Evolutionary conservation across 257 asterid genomes (phyloP).

Genomic region (Euphrasia confusa): DNA sequence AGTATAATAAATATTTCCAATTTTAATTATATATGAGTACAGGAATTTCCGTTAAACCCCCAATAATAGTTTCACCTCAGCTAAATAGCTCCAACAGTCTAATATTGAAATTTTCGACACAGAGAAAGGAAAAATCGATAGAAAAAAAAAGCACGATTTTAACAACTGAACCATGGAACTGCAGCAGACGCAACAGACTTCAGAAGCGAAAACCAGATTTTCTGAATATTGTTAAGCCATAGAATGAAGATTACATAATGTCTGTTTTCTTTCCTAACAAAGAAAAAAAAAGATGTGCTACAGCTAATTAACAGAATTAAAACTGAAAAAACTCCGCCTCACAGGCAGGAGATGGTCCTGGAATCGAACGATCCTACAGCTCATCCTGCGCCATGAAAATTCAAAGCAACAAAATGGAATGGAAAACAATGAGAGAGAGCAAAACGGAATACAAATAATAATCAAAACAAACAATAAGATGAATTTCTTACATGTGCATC

Average conservation of each 20-base stretch:
- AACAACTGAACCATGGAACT: not conserved
- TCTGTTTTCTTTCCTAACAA: conserved; percentile 4
- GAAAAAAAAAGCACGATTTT: not conserved
- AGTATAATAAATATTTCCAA: no score
- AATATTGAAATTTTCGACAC: no score
- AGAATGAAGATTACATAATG: not conserved
- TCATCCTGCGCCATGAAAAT: conserved; percentile 48
- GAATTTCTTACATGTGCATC: conserved; percentile 47
- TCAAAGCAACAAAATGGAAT: not conserved
- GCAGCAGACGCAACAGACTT: not conserved
- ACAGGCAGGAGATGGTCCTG: not conserved
- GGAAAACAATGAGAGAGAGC: not conserved
- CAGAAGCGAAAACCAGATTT: not conserved
- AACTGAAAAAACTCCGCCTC: conserved; percentile 12
- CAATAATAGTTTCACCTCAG: no score
- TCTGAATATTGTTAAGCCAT: not conserved
- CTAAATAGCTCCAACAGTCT: no score
- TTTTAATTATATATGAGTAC: no score
- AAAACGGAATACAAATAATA: not conserved
- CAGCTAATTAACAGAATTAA: conserved; percentile 22
- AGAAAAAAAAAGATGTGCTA: conserved; percentile 18
- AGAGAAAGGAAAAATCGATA: no score
- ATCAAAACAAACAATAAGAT: not conserved
- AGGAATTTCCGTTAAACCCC: no score
- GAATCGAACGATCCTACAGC: conserved; percentile 31